Conservation (phyloP, 192 early-diverging fungal genomes). For the Entomortierella beljakovae region DNA sequence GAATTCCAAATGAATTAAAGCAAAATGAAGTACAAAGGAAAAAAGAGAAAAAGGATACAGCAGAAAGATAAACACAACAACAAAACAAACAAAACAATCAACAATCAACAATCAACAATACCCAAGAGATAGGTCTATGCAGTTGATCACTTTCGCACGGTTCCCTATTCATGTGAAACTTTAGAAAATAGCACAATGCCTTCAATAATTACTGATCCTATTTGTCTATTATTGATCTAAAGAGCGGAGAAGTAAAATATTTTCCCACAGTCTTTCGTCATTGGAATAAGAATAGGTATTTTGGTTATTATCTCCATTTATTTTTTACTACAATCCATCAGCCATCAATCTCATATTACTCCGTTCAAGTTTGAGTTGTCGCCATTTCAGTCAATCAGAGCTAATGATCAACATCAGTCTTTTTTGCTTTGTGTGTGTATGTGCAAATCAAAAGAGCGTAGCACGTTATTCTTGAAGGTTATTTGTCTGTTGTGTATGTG, state of each 20-base stretch:
- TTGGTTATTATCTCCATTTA: too few relatives aligned
- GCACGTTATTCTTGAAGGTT: background rate
- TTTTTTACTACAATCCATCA: too few relatives aligned
- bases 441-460: background rate
- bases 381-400: too few relatives aligned
- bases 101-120: background rate
- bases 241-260: background rate
- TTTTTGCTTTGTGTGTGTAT: background rate
- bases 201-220: background rate
- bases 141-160: conserved; percentile 7
- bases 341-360: too few relatives aligned
- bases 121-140: background rate
- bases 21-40: too few relatives aligned
- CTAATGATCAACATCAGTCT: background rate
- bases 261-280: conserved; percentile 2
- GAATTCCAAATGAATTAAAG: too few relatives aligned
- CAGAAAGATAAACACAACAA: too few relatives aligned
- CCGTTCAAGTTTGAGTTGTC: background rate
- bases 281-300: background rate
- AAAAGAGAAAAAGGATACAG: too few relatives aligned
- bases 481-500: too few relatives aligned
- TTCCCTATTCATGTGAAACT: conserved; percentile 2
- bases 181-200: background rate
- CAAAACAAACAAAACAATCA: background rate
- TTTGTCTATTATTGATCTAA: background rate